Evolutionary conservation across 1,139 yeast genomes (phyloP), one percentile per base, ranked within the genome.

Genomic region (Debaryomyces singareniensis): DNA sequence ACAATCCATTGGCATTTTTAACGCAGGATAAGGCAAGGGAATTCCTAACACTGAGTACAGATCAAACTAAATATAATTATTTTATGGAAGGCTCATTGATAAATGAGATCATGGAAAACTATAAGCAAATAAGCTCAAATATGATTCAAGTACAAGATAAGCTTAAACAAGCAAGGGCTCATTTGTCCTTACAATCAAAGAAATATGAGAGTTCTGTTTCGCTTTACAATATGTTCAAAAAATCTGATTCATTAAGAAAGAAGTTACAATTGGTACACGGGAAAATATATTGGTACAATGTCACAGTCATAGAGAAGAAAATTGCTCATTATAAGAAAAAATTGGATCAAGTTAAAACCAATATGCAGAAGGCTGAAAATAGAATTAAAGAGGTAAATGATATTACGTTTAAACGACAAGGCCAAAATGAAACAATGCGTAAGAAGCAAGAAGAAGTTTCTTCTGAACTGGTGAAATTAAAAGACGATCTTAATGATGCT

Each of bases 21-120:
- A 85, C 95, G 1, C 99, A 93, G 52, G 97, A 93, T 45, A 84
- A 81, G 37, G 98, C 99, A 1, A 71, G 96, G 41, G 84, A 91
- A 15, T 91, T 93, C 48, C 61, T 93, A 34, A 81, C 94, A 1
- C 75, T 78, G 16, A 75, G 91, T 3, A 69, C 83, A 2, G 83
- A 84, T 35, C 66, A 66, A 26, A 77, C 74, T 29, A 85, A 87
- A 51, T 89, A 77, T 51, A 68, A 67, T 15, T 79, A 74, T 45
- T 85, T 86, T 50, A 81, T 83, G 85, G 72, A 73, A 34, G 96
- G 95, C 16, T 78, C 93, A 4, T 66, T 78, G 42, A 65, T 85
- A 34, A 77, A 72, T 33, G 83, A 78, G 31, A 75, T 80, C 12
- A 56, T 69, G 27, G 63, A 62, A 7, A 75, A 78, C 44, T 66